Base-by-base conservation (phyloP, 2,329 filamentous ascomycete species). In the Fusarium poae region DNA sequence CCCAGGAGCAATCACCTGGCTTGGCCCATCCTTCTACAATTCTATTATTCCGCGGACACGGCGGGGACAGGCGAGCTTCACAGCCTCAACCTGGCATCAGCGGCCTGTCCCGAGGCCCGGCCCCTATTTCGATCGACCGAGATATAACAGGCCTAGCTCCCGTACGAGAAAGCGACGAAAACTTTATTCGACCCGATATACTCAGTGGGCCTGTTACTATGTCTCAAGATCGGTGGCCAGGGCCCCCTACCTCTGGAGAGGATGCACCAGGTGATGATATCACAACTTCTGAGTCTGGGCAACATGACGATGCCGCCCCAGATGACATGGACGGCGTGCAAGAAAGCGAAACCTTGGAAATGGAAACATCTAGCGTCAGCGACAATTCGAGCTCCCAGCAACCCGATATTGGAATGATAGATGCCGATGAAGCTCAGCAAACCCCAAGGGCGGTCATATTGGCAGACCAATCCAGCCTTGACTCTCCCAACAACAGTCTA, bases 381-480 rank as follows among this genome's bases (percentile, higher is more conserved):
- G 30, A 45, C 11, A 44, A 57, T 11, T 18, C 30, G 18, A 29
- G 21, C 39, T n/a, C 58, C 40, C 60, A 63, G 44, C 61, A 59
- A n/a, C 13, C 61, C 10, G 70, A 73, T 57, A 25, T 62, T 34
- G 70, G 67, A 55, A 70, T 71, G 61, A 21, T 40, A 58, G 60
- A 65, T n/a, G 27, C 46, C 6, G 67, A 59, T 23, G 66, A 69
- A 51, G 54, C 62, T n/a, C 58, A 53, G 35, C 37, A 32, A 16
- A 56, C 45, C 25, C 53, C 56, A 16, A 58, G 46, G 49, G 43
- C 49, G 21, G 34, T 25, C 5, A 9, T n/a, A 3, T 23, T 39
- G 27, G 40, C 43, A 7, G 54, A 49, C 32, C 52, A n/a, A 45
- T 21, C 8, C 12, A 55, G 25, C 44, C 34, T 8, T 27, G 27